Conservation (phyloP, 2,329 filamentous ascomycete species). For the Colletotrichum filicis region DNA sequence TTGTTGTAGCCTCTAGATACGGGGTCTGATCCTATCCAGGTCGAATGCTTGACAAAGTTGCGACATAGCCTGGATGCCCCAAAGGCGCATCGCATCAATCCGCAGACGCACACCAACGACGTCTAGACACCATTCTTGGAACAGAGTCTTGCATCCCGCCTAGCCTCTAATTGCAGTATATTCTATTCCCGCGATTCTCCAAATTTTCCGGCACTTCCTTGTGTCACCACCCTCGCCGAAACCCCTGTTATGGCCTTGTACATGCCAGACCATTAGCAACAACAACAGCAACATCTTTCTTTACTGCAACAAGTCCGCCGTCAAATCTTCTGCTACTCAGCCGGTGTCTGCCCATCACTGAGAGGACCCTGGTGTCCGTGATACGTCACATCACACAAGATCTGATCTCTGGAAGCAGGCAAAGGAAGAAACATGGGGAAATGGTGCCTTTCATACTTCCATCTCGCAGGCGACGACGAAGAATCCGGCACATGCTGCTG, state of each 20-base stretch:
- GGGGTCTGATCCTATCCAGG: not conserved
- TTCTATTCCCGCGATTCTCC: slow-evolving; percentile 3
- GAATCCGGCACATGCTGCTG: not conserved
- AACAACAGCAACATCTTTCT: slow-evolving; percentile 9
- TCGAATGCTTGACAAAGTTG: not conserved
- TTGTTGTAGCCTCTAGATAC: slow-evolving; percentile 1
- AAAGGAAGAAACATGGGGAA: slow-evolving; percentile 43
- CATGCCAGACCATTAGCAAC: slow-evolving; percentile 27
- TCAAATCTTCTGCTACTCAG: not conserved
- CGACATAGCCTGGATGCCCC: not conserved
- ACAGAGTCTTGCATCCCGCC: not conserved
- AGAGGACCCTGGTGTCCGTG: slow-evolving; percentile 43
- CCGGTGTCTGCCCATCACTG: slow-evolving; percentile 1
- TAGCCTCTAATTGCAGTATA: not conserved
- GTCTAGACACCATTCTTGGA: not conserved
- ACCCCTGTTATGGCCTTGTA: slow-evolving; percentile 30
- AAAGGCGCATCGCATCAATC: not conserved
- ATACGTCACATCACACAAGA: slow-evolving; percentile 64
- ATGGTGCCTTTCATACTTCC: slow-evolving; percentile 38
- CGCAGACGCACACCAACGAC: not conserved
- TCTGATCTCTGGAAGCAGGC: slow-evolving; percentile 49
- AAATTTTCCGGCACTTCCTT: slow-evolving; percentile 2
- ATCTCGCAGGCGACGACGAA: slow-evolving; percentile 42
- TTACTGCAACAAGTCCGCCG: not conserved
- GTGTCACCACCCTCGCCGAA: slow-evolving; percentile 17